Evolutionary conservation across 129 eudicot genomes (phyloP).

Genomic region (sunflower (Helianthus annuus)): HanXRQr2.0-SUNRISE NC_035449.2:117517341-117517840

Average conservation of each 20-base stretch:
- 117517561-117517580: neutral
- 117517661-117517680: constrained; percentile 81
- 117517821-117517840: too few species aligned
- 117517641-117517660: constrained; percentile 78
- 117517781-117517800: too few species aligned
- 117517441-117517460: too few species aligned
- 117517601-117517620: constrained; percentile 70
- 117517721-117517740: constrained; percentile 43
- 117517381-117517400: constrained; percentile 80
- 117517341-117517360: constrained; percentile 33
- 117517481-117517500: too few species aligned
- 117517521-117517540: constrained; percentile 20
- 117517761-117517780: too few species aligned
- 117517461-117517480: too few species aligned
- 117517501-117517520: neutral
- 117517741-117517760: too few species aligned
- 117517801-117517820: too few species aligned
- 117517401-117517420: constrained; percentile 67
- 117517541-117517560: neutral
- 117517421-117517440: constrained; percentile 50
- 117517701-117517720: constrained; percentile 67
- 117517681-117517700: constrained; percentile 56
- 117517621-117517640: constrained; percentile 63
- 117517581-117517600: neutral
- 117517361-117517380: constrained; percentile 90